phyloP scores from a whole-genome alignment of 2,329 filamentous ascomycete genomes.

The Hypoxylon sp. region DNA sequence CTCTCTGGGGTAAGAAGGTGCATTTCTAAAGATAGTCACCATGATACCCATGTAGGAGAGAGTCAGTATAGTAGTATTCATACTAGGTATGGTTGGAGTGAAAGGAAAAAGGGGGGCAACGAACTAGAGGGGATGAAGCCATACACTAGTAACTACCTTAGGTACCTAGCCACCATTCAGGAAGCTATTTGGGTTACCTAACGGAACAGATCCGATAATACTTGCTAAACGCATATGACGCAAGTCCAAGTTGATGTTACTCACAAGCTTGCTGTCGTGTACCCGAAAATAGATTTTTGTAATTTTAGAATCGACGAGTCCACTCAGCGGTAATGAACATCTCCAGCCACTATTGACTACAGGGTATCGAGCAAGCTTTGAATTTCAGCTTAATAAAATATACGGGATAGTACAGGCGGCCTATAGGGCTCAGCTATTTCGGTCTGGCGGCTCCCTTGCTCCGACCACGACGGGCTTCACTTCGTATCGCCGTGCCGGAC shows the following conservation, averaged over 20 bases:
- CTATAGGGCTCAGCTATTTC: constrained; percentile 14
- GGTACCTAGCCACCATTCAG: constrained; percentile 2
- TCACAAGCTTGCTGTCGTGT: constrained; percentile 6
- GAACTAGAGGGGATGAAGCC: constrained; percentile 12
- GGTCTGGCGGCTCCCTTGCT: constrained; percentile 9
- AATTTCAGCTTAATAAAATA: constrained; percentile 10
- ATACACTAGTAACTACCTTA: no score
- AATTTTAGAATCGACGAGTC: not conserved
- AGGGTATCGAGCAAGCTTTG: not conserved
- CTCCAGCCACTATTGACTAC: not conserved
- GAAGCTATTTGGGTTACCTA: constrained; percentile 5
- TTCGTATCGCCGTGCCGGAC: constrained; percentile 38
- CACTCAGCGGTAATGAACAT: not conserved
- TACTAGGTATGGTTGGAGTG: not conserved
- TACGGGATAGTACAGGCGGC: constrained; percentile 22
- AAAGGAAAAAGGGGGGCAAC: constrained; percentile 8
- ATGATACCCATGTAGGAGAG: constrained; percentile 2
- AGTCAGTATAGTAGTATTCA: constrained; percentile 3
- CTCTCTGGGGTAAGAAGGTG: constrained; percentile 17
- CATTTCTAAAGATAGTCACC: constrained; percentile 1
- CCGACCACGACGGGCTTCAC: constrained; percentile 26
- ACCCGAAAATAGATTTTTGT: not conserved
- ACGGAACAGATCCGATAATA: constrained; percentile 3
- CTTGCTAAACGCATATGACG: not conserved
- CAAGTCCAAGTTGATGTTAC: constrained; percentile 1